These are phyloP conservation scores for Skeletonema tropicum DNA, from an alignment of 108 stramenopile species.

Conservation along the genomic window DNA sequence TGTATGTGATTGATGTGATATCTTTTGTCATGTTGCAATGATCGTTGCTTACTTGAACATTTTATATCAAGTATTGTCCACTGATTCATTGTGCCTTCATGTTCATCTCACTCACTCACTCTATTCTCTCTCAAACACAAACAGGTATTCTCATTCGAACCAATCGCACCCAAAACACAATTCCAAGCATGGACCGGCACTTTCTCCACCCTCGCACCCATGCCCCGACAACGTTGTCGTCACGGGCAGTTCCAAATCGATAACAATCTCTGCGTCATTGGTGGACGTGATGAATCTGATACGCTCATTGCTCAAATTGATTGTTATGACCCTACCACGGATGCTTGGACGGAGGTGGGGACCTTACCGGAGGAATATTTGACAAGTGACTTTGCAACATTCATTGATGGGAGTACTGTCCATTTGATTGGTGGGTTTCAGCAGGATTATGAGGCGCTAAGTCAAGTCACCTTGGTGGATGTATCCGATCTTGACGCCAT, in stretches of 20 bases:
- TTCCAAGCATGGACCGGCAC: slow-evolving; percentile 9
- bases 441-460: slow-evolving; percentile 42
- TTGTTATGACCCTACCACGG: slow-evolving; percentile 56
- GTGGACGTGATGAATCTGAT: slow-evolving; percentile 57
- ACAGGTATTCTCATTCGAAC: slow-evolving; percentile 24
- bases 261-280: slow-evolving; percentile 50
- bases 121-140: too few relatives aligned
- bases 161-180: slow-evolving; percentile 1
- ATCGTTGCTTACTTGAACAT: too few relatives aligned
- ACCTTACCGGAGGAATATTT: slow-evolving; percentile 39
- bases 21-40: too few relatives aligned
- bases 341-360: slow-evolving; percentile 54
- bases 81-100: too few relatives aligned
- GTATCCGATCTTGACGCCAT: slow-evolving; percentile 22
- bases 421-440: slow-evolving; percentile 67
- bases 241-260: slow-evolving; percentile 47
- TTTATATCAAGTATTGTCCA: too few relatives aligned
- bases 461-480: slow-evolving; percentile 27
- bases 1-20: too few relatives aligned
- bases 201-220: slow-evolving; percentile 38
- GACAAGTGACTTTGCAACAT: slow-evolving; percentile 52
- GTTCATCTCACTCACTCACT: too few relatives aligned
- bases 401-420: slow-evolving; percentile 29
- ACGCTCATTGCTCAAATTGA: slow-evolving; percentile 57
- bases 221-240: slow-evolving; percentile 60